A percentile compares a stretch with the other conserved stretches of the same genome.
These are phyloP conservation scores for Bipolaris sorokiniana DNA, from an alignment of 2,329 filamentous ascomycete genomes.

Conservation along the genomic window DNA sequence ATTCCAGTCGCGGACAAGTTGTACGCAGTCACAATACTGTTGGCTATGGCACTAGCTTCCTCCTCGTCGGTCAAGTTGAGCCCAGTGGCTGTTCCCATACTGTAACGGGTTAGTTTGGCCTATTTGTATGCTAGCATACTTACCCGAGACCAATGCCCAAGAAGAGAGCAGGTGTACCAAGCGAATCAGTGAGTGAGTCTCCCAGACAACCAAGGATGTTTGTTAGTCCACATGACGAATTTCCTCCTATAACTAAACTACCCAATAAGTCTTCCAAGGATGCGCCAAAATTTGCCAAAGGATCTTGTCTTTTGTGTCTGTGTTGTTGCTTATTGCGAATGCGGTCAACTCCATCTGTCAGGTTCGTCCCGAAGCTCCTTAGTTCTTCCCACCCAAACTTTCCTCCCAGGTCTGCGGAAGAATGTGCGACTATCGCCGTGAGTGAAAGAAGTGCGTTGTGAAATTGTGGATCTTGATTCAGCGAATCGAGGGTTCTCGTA, in stretches of 20 bases:
- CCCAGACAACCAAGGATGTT: constrained; percentile 21
- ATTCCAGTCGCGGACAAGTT: constrained; percentile 31
- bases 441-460: constrained; percentile 31
- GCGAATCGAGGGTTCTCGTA: constrained; percentile 30
- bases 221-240: constrained; percentile 22
- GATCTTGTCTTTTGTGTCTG: constrained; percentile 10
- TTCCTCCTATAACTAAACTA: constrained; percentile 2
- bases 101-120: constrained; percentile 17
- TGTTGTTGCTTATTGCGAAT: constrained; percentile 11
- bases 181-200: constrained; percentile 16
- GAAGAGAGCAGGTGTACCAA: constrained; percentile 37
- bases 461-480: constrained; percentile 31
- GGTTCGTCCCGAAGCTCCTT: constrained; percentile 23
- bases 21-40: constrained; percentile 25
- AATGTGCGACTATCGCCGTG: constrained; percentile 29
- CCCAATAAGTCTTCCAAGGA: constrained; percentile 14
- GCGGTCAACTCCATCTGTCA: constrained; percentile 24
- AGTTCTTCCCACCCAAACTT: constrained; percentile 18
- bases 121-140: not conserved
- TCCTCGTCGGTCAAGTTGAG: constrained; percentile 32
- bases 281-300: constrained; percentile 18
- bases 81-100: constrained; percentile 35
- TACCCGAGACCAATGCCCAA: constrained; percentile 41
- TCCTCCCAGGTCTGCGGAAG: constrained; percentile 28
- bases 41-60: constrained; percentile 25